These are phyloP conservation scores for Calonectria leucothoes DNA, from an alignment of 2,329 filamentous ascomycete genomes.

Conservation along the genomic window DNA sequence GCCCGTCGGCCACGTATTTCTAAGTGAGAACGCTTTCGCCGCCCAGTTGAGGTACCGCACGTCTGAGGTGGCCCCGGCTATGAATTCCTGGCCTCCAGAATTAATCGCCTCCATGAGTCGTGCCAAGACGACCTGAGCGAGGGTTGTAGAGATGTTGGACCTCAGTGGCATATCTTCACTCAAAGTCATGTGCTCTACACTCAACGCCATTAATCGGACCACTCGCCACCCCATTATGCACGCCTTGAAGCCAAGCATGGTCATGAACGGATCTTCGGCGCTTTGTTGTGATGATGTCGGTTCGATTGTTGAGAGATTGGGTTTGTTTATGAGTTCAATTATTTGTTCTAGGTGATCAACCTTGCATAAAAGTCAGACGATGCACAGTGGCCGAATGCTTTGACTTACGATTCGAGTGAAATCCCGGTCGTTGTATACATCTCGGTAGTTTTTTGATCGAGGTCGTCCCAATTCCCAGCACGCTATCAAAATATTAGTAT, in stretches of 20 bases:
- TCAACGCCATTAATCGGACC: conserved; percentile 19
- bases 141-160: conserved; percentile 1
- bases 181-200: conserved; percentile 11
- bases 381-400: accelerated
- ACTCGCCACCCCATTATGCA: conserved; percentile 26
- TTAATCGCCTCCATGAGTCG: conserved; percentile 21
- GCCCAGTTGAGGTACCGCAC: conserved; percentile 18
- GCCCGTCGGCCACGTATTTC: conserved; percentile 20
- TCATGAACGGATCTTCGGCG: conserved; percentile 23
- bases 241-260: conserved; percentile 19
- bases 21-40: conserved; percentile 11
- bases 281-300: neutral
- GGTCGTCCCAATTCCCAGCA: conserved; percentile 25
- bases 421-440: conserved; percentile 22
- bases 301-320: neutral
- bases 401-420: conserved; percentile 17
- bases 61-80: conserved; percentile 7
- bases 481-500: neutral
- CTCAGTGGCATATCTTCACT: neutral
- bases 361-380: neutral
- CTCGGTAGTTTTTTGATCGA: conserved; percentile 19
- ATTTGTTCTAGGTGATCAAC: conserved; percentile 23
- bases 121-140: conserved; percentile 10
- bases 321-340: conserved; percentile 15
- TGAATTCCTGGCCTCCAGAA: conserved; percentile 5